Evolutionary conservation across 352 stramenopile genomes (phyloP).

Genomic region (Phytophthora pluvialis): DNA sequence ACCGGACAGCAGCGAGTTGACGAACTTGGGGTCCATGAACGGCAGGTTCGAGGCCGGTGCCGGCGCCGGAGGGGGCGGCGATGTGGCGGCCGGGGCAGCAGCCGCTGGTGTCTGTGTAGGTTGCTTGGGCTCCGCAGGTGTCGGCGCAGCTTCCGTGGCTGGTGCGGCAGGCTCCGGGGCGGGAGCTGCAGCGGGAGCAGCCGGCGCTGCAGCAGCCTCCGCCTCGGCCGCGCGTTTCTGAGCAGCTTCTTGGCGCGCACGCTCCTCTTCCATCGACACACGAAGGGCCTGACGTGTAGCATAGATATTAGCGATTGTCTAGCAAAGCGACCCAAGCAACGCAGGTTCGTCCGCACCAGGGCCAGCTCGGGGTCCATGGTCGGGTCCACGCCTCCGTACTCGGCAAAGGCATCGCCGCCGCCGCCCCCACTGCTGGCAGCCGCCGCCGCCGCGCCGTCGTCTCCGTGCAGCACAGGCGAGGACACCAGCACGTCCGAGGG

Average conservation of each 20-base stretch:
- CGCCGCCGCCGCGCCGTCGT: constrained; percentile 69
- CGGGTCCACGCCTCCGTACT: constrained; percentile 97
- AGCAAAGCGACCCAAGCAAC: not conserved
- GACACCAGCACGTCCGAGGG: constrained; percentile 98
- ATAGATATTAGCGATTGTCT: constrained; percentile 15
- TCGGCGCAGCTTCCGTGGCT: constrained; percentile 38
- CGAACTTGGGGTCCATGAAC: constrained; percentile 92
- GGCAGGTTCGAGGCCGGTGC: constrained; percentile 82
- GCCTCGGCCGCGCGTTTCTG: constrained; percentile 91
- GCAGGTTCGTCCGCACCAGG: constrained; percentile 76
- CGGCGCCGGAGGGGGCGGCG: constrained; percentile 63
- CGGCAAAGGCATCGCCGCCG: constrained; percentile 83
- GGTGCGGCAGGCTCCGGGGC: constrained; percentile 53
- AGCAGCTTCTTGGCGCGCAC: constrained; percentile 93
- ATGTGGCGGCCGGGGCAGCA: constrained; percentile 24
- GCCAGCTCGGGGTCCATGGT: constrained; percentile 99
- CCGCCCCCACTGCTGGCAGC: constrained; percentile 35
- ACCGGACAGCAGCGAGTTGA: constrained; percentile 89
- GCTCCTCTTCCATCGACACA: constrained; percentile 99
- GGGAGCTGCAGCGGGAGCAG: constrained; percentile 36
- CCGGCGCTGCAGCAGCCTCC: constrained; percentile 68
- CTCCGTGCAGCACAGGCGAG: constrained; percentile 93
- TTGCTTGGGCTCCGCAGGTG: constrained; percentile 43
- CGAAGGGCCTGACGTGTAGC: constrained; percentile 75
- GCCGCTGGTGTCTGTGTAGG: constrained; percentile 38